These are phyloP conservation scores for Pontederia paniculata DNA, from an alignment of 176 grass and related monocot genomes.

Conservation along the genomic window DNA sequence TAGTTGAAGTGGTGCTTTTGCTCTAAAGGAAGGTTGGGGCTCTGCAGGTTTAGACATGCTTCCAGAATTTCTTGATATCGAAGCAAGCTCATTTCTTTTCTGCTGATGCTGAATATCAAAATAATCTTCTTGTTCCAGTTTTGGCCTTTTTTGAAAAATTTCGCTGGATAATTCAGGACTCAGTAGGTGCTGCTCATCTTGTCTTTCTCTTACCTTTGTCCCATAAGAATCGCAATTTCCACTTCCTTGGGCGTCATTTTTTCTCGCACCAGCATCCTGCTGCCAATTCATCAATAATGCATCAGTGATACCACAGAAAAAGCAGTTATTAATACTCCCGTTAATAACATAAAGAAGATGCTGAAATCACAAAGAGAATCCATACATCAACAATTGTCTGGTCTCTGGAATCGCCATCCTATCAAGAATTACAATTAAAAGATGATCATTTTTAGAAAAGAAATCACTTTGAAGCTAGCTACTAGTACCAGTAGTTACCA, in stretches of 20 bases:
- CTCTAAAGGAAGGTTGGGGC: background rate
- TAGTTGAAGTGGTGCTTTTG: background rate
- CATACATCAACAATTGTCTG: background rate
- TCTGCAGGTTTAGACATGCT: constrained; percentile 1
- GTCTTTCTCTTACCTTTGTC: background rate
- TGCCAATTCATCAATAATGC: background rate
- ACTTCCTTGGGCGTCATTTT: background rate
- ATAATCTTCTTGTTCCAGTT: background rate
- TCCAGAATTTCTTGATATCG: background rate
- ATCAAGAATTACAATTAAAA: background rate
- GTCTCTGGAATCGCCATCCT: background rate
- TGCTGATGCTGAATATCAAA: background rate
- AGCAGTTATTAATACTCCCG: background rate
- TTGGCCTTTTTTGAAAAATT: constrained; percentile 15
- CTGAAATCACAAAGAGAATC: background rate
- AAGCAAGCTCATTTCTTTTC: constrained; percentile 3
- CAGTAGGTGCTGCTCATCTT: background rate
- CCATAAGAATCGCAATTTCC: background rate
- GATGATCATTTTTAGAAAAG: no score
- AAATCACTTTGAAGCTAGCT: background rate
- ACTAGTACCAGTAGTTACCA: background rate
- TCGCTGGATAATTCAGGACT: background rate
- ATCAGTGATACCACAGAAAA: background rate
- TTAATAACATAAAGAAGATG: background rate
- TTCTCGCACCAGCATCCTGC: background rate